A percentile compares a stretch with the other conserved stretches of the same genome.
Conservation (phyloP, 495 filamentous ascomycete species). For the Aspergillus leporis region DNA sequence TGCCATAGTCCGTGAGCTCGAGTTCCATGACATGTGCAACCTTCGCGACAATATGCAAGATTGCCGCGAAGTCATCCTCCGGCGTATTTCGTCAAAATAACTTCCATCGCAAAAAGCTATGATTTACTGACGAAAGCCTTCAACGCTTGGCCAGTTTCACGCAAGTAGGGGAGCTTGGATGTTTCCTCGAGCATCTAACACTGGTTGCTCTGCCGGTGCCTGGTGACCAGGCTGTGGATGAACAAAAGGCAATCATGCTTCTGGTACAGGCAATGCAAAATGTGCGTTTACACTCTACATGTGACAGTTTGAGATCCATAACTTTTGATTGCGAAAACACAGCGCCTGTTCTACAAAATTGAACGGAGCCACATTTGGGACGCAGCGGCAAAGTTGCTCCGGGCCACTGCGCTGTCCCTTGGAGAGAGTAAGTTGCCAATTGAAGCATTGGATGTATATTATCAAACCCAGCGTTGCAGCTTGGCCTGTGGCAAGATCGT, state of each 20-base stretch:
- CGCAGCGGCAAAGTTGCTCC: no score
- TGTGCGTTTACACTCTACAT: neutral
- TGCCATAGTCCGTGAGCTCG: neutral
- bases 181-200: neutral
- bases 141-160: neutral
- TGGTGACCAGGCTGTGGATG: neutral
- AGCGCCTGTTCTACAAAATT: no score
- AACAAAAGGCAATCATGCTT: neutral
- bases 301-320: neutral
- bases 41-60: neutral
- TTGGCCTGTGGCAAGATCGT: neutral
- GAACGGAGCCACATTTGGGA: no score
- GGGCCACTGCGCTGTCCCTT: no score
- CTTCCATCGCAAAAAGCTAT: neutral
- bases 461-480: neutral
- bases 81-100: neutral
- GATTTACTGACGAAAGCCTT: neutral
- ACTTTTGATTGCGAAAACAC: no score
- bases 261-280: neutral
- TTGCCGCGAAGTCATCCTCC: neutral
- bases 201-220: neutral
- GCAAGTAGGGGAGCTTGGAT: neutral
- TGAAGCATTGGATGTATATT: neutral
- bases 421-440: neutral
- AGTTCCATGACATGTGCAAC: no score